Percentiles rank a stretch among this genome's conserved stretches.
phyloP scores from a whole-genome alignment of 805 yeast species.

The Starmerella ratchasimensis region DNA sequence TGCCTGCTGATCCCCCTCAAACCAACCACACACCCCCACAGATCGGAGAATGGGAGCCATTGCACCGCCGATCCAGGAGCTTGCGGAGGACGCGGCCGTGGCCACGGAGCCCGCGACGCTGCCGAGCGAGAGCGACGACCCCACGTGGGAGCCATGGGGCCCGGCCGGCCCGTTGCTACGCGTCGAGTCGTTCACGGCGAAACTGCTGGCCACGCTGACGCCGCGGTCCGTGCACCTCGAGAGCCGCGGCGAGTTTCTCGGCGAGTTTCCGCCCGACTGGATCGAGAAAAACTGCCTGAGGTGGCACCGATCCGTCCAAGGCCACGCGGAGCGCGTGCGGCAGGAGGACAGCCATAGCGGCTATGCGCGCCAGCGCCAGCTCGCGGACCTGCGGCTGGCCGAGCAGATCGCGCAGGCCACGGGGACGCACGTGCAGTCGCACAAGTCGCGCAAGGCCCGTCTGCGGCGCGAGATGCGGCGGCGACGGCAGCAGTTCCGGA shows the following conservation, averaged over 20 bases:
- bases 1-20: too few species aligned
- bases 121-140: too few species aligned
- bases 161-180: constrained; percentile 12
- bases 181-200: constrained; percentile 24
- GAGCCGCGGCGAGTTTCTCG: constrained; percentile 24
- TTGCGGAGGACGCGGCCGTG: too few species aligned
- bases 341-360: neutral
- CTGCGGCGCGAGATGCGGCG: neutral
- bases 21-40: too few species aligned
- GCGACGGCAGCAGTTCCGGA: constrained; percentile 1
- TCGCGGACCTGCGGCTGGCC: constrained; percentile 5
- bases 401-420: constrained; percentile 2
- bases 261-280: constrained; percentile 24
- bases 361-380: neutral
- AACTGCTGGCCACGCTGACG: constrained; percentile 22
- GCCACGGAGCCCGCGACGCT: too few species aligned
- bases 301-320: constrained; percentile 15
- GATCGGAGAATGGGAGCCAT: too few species aligned
- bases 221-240: constrained; percentile 23
- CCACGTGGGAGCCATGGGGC: constrained; percentile 13
- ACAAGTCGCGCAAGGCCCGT: neutral
- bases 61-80: too few species aligned
- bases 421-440: neutral
- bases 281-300: constrained; percentile 7
- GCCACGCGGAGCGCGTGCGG: constrained; percentile 3